Conservation (phyloP, 257 asterid genomes). For the Nicotiana otophora region DNA sequence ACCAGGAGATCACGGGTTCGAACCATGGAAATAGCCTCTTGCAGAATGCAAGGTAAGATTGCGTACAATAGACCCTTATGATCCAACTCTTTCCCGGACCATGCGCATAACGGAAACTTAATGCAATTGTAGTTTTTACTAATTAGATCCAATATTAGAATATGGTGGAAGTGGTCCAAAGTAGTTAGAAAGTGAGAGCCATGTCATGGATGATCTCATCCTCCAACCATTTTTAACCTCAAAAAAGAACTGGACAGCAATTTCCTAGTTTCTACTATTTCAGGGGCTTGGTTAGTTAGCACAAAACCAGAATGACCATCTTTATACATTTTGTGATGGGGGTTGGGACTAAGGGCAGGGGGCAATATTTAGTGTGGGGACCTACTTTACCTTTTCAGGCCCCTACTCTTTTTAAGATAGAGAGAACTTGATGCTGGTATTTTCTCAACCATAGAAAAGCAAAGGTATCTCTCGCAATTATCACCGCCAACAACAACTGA, state of each 20-base stretch:
- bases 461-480: neutral
- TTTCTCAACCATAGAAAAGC: constrained; percentile 2
- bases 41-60: too few species aligned
- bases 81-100: too few species aligned
- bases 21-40: too few species aligned
- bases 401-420: neutral
- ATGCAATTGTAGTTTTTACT: too few species aligned
- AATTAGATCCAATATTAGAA: neutral
- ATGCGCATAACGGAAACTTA: too few species aligned
- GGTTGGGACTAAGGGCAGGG: neutral
- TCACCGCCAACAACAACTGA: too few species aligned
- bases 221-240: neutral
- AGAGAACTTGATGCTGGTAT: constrained; percentile 1
- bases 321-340: neutral
- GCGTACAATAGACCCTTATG: too few species aligned
- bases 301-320: neutral
- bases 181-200: neutral
- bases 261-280: neutral
- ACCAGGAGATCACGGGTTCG: too few species aligned
- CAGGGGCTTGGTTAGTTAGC: neutral
- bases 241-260: neutral
- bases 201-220: constrained; percentile 11
- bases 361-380: constrained; percentile 1
- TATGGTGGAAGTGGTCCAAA: constrained; percentile 3
- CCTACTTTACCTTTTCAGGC: neutral